phyloP scores from a whole-genome alignment of 2,329 filamentous ascomycete species.

The Tolypocladium amazonense region DNA sequence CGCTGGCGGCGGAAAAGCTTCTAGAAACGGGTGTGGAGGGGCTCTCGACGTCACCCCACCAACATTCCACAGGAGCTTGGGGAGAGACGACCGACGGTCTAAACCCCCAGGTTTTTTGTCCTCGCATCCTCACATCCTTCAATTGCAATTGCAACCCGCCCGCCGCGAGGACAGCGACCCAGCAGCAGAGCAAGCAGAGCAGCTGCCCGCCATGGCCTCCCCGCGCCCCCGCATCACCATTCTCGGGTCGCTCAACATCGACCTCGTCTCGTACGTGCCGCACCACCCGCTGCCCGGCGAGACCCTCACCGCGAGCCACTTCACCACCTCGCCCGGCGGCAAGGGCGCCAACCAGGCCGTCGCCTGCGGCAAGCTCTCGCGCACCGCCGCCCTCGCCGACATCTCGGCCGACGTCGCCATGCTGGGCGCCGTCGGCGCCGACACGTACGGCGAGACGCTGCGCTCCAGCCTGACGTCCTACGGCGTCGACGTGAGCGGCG shows the following conservation, averaged over 20 bases:
- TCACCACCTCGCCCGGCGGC: slow-evolving; percentile 73
- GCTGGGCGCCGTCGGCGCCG: slow-evolving; percentile 63
- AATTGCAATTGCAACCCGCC: neutral
- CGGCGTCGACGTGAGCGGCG: slow-evolving; percentile 49
- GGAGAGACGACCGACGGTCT: neutral
- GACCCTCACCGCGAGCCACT: slow-evolving; percentile 70
- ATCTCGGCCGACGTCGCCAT: slow-evolving; percentile 45
- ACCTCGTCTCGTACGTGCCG: slow-evolving; percentile 79
- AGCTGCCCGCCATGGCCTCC: slow-evolving; percentile 2
- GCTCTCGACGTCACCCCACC: neutral
- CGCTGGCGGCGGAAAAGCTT: neutral
- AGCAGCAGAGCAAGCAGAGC: too few species aligned
- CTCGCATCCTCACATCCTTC: neutral
- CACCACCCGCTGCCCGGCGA: slow-evolving; percentile 79
- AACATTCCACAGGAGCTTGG: neutral
- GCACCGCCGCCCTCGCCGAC: slow-evolving; percentile 28
- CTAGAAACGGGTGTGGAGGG: neutral
- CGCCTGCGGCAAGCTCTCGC: slow-evolving; percentile 72
- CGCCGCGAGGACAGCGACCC: neutral
- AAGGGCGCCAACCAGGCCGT: slow-evolving; percentile 97
- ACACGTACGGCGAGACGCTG: slow-evolving; percentile 54
- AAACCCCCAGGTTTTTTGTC: neutral
- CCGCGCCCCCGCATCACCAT: slow-evolving; percentile 54
- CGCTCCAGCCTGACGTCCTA: slow-evolving; percentile 45
- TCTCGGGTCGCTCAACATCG: slow-evolving; percentile 88